Evolutionary conservation across 306 rosid species (phyloP).

Genomic region (Prinsepia uniflora): DNA sequence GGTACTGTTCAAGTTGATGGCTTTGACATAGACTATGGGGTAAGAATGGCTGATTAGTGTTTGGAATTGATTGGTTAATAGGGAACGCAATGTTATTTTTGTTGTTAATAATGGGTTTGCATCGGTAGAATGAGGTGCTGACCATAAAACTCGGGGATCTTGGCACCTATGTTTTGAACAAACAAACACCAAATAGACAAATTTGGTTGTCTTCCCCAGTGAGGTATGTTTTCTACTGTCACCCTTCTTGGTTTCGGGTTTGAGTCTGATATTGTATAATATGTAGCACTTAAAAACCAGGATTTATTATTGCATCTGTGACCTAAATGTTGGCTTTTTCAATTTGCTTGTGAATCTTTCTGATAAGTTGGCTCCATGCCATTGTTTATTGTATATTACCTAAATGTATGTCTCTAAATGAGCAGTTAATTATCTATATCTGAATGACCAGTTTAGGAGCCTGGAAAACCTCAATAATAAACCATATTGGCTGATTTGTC

Average conservation of each 20-base stretch:
- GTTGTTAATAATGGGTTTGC: constrained; percentile 15
- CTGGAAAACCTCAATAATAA: neutral
- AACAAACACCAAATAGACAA: constrained; percentile 87
- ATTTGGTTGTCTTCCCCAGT: constrained; percentile 83
- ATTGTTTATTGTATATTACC: neutral
- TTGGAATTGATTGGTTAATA: neutral
- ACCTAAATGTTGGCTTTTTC: neutral
- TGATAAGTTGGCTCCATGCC: neutral
- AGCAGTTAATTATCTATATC: neutral
- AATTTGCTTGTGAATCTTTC: neutral
- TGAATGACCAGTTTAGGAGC: neutral
- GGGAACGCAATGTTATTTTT: constrained; percentile 1
- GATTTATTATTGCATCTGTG: neutral
- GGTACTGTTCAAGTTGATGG: constrained; percentile 70
- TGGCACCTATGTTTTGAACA: constrained; percentile 79
- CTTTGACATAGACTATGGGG: constrained; percentile 91
- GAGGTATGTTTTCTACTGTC: constrained; percentile 42
- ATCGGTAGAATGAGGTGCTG: constrained; percentile 76
- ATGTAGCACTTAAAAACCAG: neutral
- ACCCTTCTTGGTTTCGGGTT: neutral
- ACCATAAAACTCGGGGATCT: constrained; percentile 66
- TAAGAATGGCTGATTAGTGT: constrained; percentile 33
- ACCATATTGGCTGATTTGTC: neutral
- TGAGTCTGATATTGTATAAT: neutral
- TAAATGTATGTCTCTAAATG: neutral